These are phyloP conservation scores for Globisporangium emineosum DNA, from an alignment of 352 stramenopile genomes.

Conservation along the genomic window DNA sequence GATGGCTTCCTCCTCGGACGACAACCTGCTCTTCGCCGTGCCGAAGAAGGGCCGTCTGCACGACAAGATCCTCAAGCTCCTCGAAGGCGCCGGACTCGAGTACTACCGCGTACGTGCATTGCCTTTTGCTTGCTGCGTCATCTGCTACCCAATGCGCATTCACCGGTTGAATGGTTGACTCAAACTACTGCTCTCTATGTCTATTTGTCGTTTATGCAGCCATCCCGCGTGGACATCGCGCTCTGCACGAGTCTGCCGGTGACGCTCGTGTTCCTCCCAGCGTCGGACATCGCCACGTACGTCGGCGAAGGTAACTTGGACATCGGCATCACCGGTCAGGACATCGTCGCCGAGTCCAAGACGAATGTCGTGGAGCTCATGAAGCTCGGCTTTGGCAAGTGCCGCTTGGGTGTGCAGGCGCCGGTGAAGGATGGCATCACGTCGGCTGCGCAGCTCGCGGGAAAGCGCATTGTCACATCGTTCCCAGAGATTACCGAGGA, in stretches of 20 bases:
- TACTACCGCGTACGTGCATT: conserved; percentile 84
- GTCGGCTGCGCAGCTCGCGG: conserved; percentile 81
- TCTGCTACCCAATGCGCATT: too few relatives aligned
- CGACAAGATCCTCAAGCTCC: conserved; percentile 94
- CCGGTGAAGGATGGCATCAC: conserved; percentile 87
- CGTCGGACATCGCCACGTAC: conserved; percentile 97
- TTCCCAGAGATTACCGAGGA: conserved; percentile 93
- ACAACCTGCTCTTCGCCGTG: conserved; percentile 91
- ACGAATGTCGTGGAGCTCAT: conserved; percentile 92
- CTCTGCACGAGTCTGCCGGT: conserved; percentile 93
- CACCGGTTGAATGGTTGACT: not conserved
- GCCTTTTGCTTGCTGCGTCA: not conserved
- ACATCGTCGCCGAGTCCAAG: conserved; percentile 91
- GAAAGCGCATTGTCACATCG: conserved; percentile 97
- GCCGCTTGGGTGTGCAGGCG: conserved; percentile 93
- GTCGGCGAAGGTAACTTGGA: conserved; percentile 98
- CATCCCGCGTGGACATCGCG: conserved; percentile 90
- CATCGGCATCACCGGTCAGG: conserved; percentile 97
- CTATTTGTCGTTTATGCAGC: conserved; percentile 23
- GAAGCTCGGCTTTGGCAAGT: conserved; percentile 96
- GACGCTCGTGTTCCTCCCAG: conserved; percentile 97
- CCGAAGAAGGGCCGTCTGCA: conserved; percentile 98
- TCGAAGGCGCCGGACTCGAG: conserved; percentile 95
- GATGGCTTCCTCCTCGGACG: conserved; percentile 28
- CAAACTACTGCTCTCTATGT: not conserved